phyloP scores from a whole-genome alignment of 1,284 basidiomycete genomes.

The Ganoderma resinaceum region DNA sequence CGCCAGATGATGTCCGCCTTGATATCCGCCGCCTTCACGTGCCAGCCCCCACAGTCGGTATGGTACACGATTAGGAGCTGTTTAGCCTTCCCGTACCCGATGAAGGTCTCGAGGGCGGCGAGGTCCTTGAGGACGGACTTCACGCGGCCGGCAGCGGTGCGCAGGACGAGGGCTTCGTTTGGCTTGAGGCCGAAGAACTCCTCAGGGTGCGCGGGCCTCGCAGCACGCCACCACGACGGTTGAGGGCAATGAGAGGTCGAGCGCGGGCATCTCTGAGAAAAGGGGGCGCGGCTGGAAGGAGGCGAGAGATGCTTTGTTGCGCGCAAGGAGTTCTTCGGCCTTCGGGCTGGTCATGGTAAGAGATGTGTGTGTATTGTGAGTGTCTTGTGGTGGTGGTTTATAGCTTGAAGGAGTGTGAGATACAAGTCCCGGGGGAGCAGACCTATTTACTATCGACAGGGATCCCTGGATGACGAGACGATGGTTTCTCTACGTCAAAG shows the following conservation, averaged over 20 bases:
- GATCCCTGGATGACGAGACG: not conserved
- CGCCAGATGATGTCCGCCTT: not conserved
- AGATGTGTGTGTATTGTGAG: not conserved
- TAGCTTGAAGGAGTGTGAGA: not conserved
- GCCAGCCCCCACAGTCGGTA: not conserved
- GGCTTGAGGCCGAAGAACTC: slow-evolving; percentile 4
- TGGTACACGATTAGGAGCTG: slow-evolving; percentile 3
- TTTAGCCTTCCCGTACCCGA: not conserved
- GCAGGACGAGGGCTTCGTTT: not conserved
- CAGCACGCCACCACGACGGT: not conserved
- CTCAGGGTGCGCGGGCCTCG: not conserved
- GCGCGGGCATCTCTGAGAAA: not conserved
- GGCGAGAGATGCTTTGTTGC: not conserved
- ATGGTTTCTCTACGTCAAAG: not conserved
- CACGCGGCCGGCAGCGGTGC: not conserved
- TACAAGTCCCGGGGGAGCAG: not conserved
- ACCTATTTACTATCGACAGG: not conserved
- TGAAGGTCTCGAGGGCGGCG: not conserved
- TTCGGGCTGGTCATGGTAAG: not conserved
- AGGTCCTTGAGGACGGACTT: not conserved
- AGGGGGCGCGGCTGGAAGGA: not conserved
- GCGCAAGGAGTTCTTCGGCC: not conserved
- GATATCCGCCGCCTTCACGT: not conserved
- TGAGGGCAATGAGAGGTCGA: not conserved
- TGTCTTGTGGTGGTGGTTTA: not conserved